A percentile compares a stretch with the other conserved stretches of the same genome.
phyloP scores from a whole-genome alignment of 1,139 yeast genomes.

The Sugiyamaella paludigena region DNA sequence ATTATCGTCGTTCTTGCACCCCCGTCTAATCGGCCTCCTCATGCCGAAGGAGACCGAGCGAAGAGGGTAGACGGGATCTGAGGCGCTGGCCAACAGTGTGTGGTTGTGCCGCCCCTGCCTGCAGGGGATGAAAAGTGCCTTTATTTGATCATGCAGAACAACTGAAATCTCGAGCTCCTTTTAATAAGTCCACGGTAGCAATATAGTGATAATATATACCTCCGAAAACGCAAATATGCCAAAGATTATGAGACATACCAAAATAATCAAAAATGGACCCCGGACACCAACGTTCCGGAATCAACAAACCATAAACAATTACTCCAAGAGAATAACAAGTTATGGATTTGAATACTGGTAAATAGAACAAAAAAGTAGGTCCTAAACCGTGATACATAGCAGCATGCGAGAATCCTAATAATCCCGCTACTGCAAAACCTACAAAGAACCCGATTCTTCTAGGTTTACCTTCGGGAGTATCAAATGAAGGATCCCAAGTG shows the following conservation, averaged over 20 bases:
- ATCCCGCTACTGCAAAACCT: slow-evolving; percentile 74
- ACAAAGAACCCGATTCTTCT: slow-evolving; percentile 81
- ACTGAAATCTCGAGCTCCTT: slow-evolving; percentile 36
- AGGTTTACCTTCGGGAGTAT: slow-evolving; percentile 77
- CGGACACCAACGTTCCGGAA: slow-evolving; percentile 79
- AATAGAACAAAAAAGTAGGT: slow-evolving; percentile 51
- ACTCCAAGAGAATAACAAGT: slow-evolving; percentile 80
- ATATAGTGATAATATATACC: slow-evolving; percentile 86
- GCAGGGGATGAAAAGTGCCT: no score
- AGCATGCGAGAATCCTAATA: slow-evolving; percentile 59
- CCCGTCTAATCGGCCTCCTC: no score
- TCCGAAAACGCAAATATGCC: slow-evolving; percentile 89
- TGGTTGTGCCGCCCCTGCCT: no score
- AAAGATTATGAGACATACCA: slow-evolving; percentile 93
- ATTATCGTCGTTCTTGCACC: no score
- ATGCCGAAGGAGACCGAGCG: no score
- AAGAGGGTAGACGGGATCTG: no score
- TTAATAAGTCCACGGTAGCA: slow-evolving; percentile 70
- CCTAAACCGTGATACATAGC: slow-evolving; percentile 55
- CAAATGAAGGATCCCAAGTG: slow-evolving; percentile 91
- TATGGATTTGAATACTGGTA: slow-evolving; percentile 65
- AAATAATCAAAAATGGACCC: slow-evolving; percentile 54
- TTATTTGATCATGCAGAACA: slow-evolving; percentile 12
- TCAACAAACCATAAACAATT: slow-evolving; percentile 77
- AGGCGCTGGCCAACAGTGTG: no score